A percentile compares a stretch with the other conserved stretches of the same genome.
Conservation (phyloP, 768 basidiomycete species). For the Leccinum disarticulatum region DNA sequence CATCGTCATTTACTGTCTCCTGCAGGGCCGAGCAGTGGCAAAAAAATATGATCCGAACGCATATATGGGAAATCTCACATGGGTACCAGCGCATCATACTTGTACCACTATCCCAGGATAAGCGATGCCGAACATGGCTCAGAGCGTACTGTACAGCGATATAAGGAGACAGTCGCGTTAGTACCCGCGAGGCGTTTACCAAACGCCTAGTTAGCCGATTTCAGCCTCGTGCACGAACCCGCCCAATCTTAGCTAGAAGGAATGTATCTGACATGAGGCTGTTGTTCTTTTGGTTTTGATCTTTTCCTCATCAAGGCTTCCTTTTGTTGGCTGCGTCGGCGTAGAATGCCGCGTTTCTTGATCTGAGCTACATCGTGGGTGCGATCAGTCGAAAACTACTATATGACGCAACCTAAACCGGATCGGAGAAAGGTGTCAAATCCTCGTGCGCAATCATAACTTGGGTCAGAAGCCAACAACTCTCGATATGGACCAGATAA, state of each 20-base stretch:
- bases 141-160: background rate
- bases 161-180: background rate
- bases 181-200: slow-evolving; percentile 14
- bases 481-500: background rate
- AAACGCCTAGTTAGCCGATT: background rate
- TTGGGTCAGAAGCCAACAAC: background rate
- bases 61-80: slow-evolving; percentile 5
- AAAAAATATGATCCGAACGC: slow-evolving; percentile 6
- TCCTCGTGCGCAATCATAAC: background rate
- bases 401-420: background rate
- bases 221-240: background rate
- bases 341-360: background rate
- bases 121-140: slow-evolving; percentile 12
- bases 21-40: slow-evolving; percentile 1
- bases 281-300: background rate
- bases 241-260: slow-evolving; percentile 2
- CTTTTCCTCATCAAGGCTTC: slow-evolving; percentile 14
- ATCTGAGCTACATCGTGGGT: background rate
- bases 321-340: slow-evolving; percentile 15
- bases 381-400: background rate
- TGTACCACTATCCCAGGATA: background rate
- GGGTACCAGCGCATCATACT: background rate
- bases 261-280: slow-evolving; percentile 14
- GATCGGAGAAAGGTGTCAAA: background rate
- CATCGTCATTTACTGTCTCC: background rate